phyloP scores from a whole-genome alignment of 2,329 filamentous ascomycete species.

The Fusarium sp. region DNA sequence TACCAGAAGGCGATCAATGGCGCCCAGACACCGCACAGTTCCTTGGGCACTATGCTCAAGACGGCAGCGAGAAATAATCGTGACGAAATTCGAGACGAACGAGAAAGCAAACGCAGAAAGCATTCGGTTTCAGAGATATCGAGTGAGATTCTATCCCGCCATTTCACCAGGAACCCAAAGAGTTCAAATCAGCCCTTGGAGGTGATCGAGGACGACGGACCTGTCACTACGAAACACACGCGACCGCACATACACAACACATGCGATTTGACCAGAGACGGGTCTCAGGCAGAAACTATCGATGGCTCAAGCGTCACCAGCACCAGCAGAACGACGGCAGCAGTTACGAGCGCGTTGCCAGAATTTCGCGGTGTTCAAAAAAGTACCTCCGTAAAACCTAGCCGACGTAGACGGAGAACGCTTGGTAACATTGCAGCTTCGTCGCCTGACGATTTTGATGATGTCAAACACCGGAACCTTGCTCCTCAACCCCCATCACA shows the following conservation, averaged over 20 bases:
- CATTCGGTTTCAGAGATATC: neutral
- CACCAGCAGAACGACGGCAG: slow-evolving; percentile 19
- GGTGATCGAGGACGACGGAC: slow-evolving; percentile 28
- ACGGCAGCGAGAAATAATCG: slow-evolving; percentile 1
- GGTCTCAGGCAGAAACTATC: slow-evolving; percentile 33
- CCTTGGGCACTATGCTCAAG: slow-evolving; percentile 21
- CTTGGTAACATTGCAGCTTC: neutral
- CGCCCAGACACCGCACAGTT: slow-evolving; percentile 34
- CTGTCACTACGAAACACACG: neutral
- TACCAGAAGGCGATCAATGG: slow-evolving; percentile 43
- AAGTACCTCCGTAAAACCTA: slow-evolving; percentile 5
- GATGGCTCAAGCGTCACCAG: slow-evolving; percentile 34
- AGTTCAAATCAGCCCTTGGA: slow-evolving; percentile 4
- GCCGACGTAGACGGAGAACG: slow-evolving; percentile 19
- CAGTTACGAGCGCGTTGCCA: slow-evolving; percentile 12
- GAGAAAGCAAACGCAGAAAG: slow-evolving; percentile 42
- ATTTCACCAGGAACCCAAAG: slow-evolving; percentile 2
- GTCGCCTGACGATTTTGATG: slow-evolving; percentile 18
- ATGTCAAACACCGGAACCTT: slow-evolving; percentile 29
- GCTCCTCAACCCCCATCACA: slow-evolving; percentile 17
- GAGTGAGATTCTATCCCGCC: neutral
- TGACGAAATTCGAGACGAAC: slow-evolving; percentile 19
- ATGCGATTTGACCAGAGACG: slow-evolving; percentile 33
- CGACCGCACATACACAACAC: slow-evolving; percentile 7
- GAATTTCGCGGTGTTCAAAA: slow-evolving; percentile 41